Evolutionary conservation across 768 basidiomycete genomes (phyloP).

Genomic region (Epithele typhae): DNA sequence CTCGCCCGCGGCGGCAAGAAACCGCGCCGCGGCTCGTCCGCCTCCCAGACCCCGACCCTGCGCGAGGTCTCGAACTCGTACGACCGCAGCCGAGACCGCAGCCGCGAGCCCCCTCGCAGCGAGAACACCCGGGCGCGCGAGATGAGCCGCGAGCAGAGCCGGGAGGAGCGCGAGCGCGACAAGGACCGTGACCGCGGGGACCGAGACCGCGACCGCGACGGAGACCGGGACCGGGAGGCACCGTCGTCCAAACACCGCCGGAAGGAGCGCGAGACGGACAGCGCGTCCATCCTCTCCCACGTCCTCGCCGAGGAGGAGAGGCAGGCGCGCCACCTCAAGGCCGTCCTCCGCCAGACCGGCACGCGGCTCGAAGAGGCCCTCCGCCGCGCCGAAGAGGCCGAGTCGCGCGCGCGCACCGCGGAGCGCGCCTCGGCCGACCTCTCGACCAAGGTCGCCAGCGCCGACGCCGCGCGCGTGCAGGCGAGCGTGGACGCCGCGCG

Average conservation of each 20-base stretch:
- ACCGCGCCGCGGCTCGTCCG: slow-evolving; percentile 31
- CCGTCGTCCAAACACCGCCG: too few species aligned
- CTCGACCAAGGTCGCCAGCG: slow-evolving; percentile 31
- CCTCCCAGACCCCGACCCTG: slow-evolving; percentile 21
- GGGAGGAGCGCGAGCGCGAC: background rate
- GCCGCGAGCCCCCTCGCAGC: background rate
- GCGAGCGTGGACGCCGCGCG: slow-evolving; percentile 37
- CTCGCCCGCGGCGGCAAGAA: slow-evolving; percentile 30
- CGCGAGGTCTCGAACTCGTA: slow-evolving; percentile 6
- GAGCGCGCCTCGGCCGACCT: slow-evolving; percentile 45
- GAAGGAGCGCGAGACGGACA: slow-evolving; percentile 16
- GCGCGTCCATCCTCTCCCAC: slow-evolving; percentile 28
- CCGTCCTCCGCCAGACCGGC: slow-evolving; percentile 44
- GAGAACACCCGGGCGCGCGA: background rate
- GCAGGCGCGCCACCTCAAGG: slow-evolving; percentile 51
- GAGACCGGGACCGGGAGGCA: slow-evolving; percentile 15
- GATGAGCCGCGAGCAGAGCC: background rate
- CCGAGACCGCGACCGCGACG: slow-evolving; percentile 14
- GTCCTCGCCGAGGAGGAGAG: slow-evolving; percentile 53
- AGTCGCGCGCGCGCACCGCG: slow-evolving; percentile 45
- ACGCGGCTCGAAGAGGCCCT: slow-evolving; percentile 56
- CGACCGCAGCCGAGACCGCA: slow-evolving; percentile 1
- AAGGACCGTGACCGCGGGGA: slow-evolving; percentile 19
- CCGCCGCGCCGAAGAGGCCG: slow-evolving; percentile 48
- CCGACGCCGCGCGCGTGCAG: slow-evolving; percentile 39